Percentiles rank a stretch among this genome's conserved stretches.
These are phyloP conservation scores for Xylaria flabelliformis DNA, from an alignment of 495 filamentous ascomycete genomes.

Conservation along the genomic window DNA sequence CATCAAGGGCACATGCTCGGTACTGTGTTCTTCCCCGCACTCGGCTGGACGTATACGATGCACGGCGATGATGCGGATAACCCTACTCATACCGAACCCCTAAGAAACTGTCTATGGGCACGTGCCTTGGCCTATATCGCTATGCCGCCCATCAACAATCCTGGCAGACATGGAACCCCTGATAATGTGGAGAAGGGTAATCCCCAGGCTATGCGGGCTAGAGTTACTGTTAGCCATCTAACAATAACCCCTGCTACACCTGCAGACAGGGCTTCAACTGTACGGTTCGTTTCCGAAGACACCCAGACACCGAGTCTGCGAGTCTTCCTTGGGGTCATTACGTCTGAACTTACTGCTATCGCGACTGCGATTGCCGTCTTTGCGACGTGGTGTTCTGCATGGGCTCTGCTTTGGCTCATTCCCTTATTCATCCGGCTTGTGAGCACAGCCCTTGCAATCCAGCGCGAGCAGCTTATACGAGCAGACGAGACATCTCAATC, in stretches of 20 bases:
- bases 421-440: not conserved
- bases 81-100: not conserved
- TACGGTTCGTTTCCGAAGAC: not conserved
- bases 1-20: conserved; percentile 1
- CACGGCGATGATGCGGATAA: not conserved
- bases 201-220: not conserved
- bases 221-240: not conserved
- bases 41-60: conserved; percentile 3
- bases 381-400: not conserved
- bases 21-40: not conserved
- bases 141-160: not conserved
- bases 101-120: not conserved
- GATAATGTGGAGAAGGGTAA: not conserved
- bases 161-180: not conserved
- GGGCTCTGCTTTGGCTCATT: not conserved
- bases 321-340: not conserved
- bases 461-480: not conserved
- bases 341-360: not conserved
- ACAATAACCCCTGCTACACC: conserved; percentile 1
- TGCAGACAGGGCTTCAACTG: not conserved
- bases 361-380: not conserved
- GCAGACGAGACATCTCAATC: not conserved
- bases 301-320: not conserved
- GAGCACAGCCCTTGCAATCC: conserved; percentile 2
- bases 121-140: not conserved